Evolutionary conservation across 2,329 filamentous ascomycete species (phyloP).

Genomic region (Raffaelea ambrosiae): DNA sequence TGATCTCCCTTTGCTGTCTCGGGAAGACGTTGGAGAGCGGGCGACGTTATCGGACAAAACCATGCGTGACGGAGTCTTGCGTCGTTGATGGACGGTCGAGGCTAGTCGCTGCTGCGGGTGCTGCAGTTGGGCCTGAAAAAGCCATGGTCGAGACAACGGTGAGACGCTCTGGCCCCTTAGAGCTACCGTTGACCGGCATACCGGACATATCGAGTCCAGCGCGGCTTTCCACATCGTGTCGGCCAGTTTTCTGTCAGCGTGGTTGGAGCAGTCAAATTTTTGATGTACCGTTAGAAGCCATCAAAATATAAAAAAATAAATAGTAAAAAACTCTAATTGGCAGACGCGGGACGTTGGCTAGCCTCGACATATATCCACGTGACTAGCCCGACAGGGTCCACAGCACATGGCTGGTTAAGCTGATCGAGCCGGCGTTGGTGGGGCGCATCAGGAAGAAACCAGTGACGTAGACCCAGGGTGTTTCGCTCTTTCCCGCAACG

Average conservation of each 20-base stretch:
- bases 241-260: not conserved
- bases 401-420: no score
- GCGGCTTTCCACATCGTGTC: conserved; percentile 12
- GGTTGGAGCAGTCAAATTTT: not conserved
- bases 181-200: conserved; percentile 8
- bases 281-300: not conserved
- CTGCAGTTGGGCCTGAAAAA: not conserved
- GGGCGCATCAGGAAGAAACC: no score
- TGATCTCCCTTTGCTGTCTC: no score
- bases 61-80: conserved; percentile 42
- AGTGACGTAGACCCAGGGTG: no score
- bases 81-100: conserved; percentile 3
- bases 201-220: conserved; percentile 10
- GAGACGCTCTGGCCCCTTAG: not conserved
- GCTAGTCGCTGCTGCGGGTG: conserved; percentile 8
- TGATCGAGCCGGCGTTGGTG: no score
- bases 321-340: not conserved
- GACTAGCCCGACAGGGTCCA: no score
- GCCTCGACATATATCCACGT: no score
- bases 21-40: conserved; percentile 27
- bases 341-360: no score
- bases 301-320: not conserved
- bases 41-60: conserved; percentile 46
- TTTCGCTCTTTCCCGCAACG: no score
- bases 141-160: not conserved